Percentiles rank a stretch among this genome's conserved stretches.
Evolutionary conservation across 2,329 filamentous ascomycete genomes (phyloP).

Genomic region (Fusarium protoensiforme): DNA sequence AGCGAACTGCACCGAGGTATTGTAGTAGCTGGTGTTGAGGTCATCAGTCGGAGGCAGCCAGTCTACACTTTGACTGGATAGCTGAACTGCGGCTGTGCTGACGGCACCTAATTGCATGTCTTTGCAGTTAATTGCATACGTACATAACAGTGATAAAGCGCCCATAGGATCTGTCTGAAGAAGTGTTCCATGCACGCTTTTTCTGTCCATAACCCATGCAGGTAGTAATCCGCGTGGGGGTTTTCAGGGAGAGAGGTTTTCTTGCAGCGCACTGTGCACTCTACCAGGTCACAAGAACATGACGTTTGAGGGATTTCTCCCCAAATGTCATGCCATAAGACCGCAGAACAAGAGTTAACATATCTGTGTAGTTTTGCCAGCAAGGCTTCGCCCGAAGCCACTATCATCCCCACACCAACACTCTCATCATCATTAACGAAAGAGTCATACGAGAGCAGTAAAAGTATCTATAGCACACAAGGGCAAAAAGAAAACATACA

Average conservation of each 20-base stretch:
- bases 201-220: background rate
- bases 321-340: background rate
- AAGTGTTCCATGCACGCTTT: background rate
- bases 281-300: background rate
- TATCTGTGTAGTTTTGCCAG: too few species aligned
- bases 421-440: background rate
- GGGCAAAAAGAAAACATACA: background rate
- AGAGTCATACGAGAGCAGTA: background rate
- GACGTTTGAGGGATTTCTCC: background rate
- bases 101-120: background rate
- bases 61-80: too few species aligned
- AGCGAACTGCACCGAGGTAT: background rate
- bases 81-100: background rate
- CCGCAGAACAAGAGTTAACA: background rate
- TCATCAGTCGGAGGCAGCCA: background rate
- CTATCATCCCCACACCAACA: background rate
- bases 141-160: background rate
- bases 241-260: background rate
- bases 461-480: background rate
- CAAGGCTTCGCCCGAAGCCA: background rate
- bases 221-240: background rate
- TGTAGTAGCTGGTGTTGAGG: background rate
- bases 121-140: background rate
- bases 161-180: background rate
- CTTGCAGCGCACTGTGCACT: background rate